Conservation (phyloP, 306 rosid species). For the Medicago ruthenica region DNA sequence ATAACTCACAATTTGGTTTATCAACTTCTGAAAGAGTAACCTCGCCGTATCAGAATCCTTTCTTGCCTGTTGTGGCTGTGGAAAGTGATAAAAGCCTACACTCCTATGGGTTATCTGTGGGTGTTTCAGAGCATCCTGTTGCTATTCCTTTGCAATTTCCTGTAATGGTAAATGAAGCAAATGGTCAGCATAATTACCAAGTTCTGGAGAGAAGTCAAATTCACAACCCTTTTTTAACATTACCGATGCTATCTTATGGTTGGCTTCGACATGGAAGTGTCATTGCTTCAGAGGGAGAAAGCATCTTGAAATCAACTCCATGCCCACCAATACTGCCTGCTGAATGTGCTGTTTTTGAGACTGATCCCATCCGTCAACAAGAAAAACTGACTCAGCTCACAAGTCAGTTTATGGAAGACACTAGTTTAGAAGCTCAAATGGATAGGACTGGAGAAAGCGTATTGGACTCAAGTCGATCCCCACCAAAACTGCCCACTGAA, state of each 20-base stretch:
- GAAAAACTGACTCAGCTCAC: slow-evolving; percentile 41
- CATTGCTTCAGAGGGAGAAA: slow-evolving; percentile 53
- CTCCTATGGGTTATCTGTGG: slow-evolving; percentile 48
- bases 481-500: slow-evolving; percentile 43
- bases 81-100: slow-evolving; percentile 51
- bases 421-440: slow-evolving; percentile 47
- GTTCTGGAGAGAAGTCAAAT: slow-evolving; percentile 54
- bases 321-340: slow-evolving; percentile 41
- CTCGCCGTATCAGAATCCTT: slow-evolving; percentile 49
- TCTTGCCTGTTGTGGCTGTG: slow-evolving; percentile 49
- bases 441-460: slow-evolving; percentile 34
- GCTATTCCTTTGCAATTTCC: slow-evolving; percentile 56
- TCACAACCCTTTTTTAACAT: slow-evolving; percentile 57
- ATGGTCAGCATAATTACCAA: slow-evolving; percentile 48
- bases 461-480: slow-evolving; percentile 49
- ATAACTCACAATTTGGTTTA: slow-evolving; percentile 50
- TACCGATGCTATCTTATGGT: slow-evolving; percentile 47
- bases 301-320: slow-evolving; percentile 47
- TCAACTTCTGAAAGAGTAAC: slow-evolving; percentile 44
- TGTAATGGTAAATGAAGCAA: slow-evolving; percentile 46
- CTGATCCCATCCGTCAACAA: slow-evolving; percentile 38
- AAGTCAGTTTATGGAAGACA: slow-evolving; percentile 47
- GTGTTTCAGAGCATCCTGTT: slow-evolving; percentile 46
- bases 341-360: slow-evolving; percentile 37
- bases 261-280: slow-evolving; percentile 42